A percentile compares a stretch with the other conserved stretches of the same genome.
These are phyloP conservation scores for Phaeosphaeriaceae sp. DNA, from an alignment of 2,329 filamentous ascomycete species.

Conservation along the genomic window DNA sequence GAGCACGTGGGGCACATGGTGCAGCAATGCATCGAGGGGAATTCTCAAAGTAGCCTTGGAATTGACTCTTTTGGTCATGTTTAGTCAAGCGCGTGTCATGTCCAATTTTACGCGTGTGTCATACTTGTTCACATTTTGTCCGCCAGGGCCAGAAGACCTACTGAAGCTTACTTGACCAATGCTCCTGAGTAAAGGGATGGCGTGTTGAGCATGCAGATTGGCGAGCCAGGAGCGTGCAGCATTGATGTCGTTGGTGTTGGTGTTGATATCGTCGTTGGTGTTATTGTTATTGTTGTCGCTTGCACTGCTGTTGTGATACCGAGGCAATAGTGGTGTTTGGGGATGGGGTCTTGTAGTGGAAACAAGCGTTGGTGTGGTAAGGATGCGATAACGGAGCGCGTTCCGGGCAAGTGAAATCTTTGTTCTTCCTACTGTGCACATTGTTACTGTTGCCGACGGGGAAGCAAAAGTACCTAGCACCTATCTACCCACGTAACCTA, in stretches of 20 bases:
- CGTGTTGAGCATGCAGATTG: slow-evolving; percentile 56
- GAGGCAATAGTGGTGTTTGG: slow-evolving; percentile 12
- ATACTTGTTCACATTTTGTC: slow-evolving; percentile 74
- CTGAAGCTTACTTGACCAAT: slow-evolving; percentile 67
- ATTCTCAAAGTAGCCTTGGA: slow-evolving; percentile 70
- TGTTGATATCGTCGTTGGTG: slow-evolving; percentile 5
- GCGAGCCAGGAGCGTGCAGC: slow-evolving; percentile 64
- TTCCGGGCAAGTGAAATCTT: slow-evolving; percentile 2
- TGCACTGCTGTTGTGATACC: slow-evolving; percentile 1
- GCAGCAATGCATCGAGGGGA: slow-evolving; percentile 58
- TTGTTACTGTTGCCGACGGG: slow-evolving; percentile 5
- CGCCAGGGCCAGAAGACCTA: slow-evolving; percentile 68
- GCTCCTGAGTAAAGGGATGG: slow-evolving; percentile 57
- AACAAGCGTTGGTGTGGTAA: slow-evolving; percentile 4
- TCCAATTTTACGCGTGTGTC: slow-evolving; percentile 19
- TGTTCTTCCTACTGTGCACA: not conserved
- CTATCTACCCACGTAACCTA: too few relatives aligned
- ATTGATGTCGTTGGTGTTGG: slow-evolving; percentile 38
- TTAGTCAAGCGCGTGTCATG: slow-evolving; percentile 27
- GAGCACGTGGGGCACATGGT: slow-evolving; percentile 60
- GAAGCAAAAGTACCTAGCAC: too few relatives aligned
- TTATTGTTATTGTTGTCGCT: slow-evolving; percentile 33
- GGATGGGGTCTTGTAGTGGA: slow-evolving; percentile 13
- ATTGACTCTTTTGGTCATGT: slow-evolving; percentile 63
- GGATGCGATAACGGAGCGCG: slow-evolving; percentile 8